Evolutionary conservation across 345 rosid species (phyloP).

Genomic region (Anacardium occidentale): DNA sequence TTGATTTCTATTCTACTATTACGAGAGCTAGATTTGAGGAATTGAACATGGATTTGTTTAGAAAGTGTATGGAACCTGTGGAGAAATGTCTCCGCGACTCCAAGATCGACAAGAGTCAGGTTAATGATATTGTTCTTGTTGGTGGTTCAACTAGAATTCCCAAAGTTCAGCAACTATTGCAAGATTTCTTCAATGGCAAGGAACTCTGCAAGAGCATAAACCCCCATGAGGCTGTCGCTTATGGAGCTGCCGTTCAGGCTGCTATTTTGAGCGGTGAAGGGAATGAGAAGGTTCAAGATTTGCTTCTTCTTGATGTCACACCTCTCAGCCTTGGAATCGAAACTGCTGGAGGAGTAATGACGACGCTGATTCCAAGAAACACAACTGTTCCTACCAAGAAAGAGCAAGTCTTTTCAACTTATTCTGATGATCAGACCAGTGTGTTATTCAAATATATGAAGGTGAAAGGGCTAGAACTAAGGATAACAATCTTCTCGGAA

Average conservation of each 20-base stretch:
- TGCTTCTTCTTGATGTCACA: constrained; percentile 34
- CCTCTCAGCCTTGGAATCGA: constrained; percentile 40
- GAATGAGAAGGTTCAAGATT: constrained; percentile 32
- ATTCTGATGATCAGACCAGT: constrained; percentile 31
- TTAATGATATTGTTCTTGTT: constrained; percentile 27
- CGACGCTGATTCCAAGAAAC: constrained; percentile 33
- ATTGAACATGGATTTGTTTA: constrained; percentile 37
- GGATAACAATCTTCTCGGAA: constrained; percentile 36
- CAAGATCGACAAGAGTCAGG: constrained; percentile 26
- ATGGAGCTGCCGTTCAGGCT: constrained; percentile 35
- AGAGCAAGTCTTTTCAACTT: constrained; percentile 38
- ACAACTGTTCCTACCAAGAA: constrained; percentile 35
- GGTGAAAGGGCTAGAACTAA: constrained; percentile 35
- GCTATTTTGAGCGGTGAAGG: constrained; percentile 32
- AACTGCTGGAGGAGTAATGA: constrained; percentile 36
- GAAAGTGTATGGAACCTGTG: constrained; percentile 34
- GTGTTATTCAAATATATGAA: constrained; percentile 39
- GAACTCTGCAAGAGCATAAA: constrained; percentile 39
- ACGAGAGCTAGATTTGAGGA: constrained; percentile 38
- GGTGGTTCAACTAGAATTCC: constrained; percentile 35
- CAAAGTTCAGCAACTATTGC: constrained; percentile 32
- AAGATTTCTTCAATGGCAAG: constrained; percentile 31
- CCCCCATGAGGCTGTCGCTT: constrained; percentile 34
- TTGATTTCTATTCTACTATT: constrained; percentile 35
- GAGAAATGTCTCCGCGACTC: constrained; percentile 38